Percentiles rank a stretch among this genome's conserved stretches.
phyloP scores from a whole-genome alignment of 805 yeast genomes.

The Kazachstania viticola region DNA sequence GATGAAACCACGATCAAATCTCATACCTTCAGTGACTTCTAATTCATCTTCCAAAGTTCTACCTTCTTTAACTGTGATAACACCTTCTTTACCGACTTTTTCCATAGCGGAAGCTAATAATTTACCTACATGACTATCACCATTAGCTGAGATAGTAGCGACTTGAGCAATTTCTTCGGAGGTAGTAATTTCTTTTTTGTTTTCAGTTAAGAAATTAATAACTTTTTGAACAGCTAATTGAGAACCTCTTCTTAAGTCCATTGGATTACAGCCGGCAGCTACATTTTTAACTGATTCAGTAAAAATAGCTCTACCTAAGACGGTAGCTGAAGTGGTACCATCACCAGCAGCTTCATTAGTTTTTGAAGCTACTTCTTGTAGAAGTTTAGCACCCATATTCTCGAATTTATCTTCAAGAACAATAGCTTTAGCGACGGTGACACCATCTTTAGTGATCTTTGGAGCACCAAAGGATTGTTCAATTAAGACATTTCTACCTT shows the following conservation, averaged over 20 bases:
- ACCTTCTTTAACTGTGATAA: constrained; percentile 94
- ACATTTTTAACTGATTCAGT: constrained; percentile 93
- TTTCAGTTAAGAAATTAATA: constrained; percentile 65
- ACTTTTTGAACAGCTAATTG: constrained; percentile 95
- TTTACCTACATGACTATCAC: constrained; percentile 85
- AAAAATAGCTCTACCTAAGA: constrained; percentile 88
- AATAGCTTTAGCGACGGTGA: constrained; percentile 85
- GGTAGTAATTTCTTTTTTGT: constrained; percentile 89
- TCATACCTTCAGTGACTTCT: constrained; percentile 97
- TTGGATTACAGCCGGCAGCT: constrained; percentile 98
- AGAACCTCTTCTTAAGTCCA: constrained; percentile 94
- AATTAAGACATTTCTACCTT: constrained; percentile 92
- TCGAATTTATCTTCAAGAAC: constrained; percentile 81
- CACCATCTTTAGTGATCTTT: constrained; percentile 98
- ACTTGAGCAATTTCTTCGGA: constrained; percentile 95
- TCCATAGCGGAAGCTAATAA: constrained; percentile 93
- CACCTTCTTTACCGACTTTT: constrained; percentile 98
- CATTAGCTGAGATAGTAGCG: constrained; percentile 95
- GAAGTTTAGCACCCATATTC: constrained; percentile 88
- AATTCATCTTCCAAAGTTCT: constrained; percentile 93
- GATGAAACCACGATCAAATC: constrained; percentile 94
- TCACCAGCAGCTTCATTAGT: constrained; percentile 98
- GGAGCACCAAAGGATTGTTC: constrained; percentile 97
- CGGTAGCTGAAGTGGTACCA: constrained; percentile 97
- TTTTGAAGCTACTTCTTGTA: constrained; percentile 94